Percentiles rank a stretch among this genome's conserved stretches.
Evolutionary conservation across 148 eudicot genomes (phyloP).

Genomic region (Amaranthus cruentus): DNA sequence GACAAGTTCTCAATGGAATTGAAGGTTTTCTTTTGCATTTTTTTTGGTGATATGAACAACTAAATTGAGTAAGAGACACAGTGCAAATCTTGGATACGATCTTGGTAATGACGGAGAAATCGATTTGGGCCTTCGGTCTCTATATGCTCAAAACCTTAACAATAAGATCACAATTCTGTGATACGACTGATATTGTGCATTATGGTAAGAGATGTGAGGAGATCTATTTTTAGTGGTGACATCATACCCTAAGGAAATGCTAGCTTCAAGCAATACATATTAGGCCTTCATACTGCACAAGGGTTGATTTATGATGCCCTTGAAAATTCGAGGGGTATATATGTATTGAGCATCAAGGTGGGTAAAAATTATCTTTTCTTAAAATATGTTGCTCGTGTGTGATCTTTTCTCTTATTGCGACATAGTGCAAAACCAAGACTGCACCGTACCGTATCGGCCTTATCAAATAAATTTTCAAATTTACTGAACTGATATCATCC

Average conservation of each 20-base stretch:
- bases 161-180: too few species aligned
- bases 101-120: neutral
- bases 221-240: too few species aligned
- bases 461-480: too few species aligned
- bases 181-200: too few species aligned
- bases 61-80: neutral
- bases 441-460: too few species aligned
- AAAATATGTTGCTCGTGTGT: too few species aligned
- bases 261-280: neutral
- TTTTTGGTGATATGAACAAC: neutral
- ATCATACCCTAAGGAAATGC: neutral
- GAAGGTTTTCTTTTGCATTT: neutral
- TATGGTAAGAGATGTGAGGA: too few species aligned
- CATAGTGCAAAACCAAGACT: too few species aligned
- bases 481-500: too few species aligned
- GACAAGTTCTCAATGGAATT: neutral
- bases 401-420: too few species aligned
- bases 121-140: too few species aligned
- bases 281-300: neutral
- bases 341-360: neutral
- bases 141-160: too few species aligned
- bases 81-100: neutral
- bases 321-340: neutral
- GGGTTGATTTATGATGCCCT: neutral
- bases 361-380: neutral